Conservation (phyloP, 208 protist species). For the Wallacemonas sp. region DNA sequence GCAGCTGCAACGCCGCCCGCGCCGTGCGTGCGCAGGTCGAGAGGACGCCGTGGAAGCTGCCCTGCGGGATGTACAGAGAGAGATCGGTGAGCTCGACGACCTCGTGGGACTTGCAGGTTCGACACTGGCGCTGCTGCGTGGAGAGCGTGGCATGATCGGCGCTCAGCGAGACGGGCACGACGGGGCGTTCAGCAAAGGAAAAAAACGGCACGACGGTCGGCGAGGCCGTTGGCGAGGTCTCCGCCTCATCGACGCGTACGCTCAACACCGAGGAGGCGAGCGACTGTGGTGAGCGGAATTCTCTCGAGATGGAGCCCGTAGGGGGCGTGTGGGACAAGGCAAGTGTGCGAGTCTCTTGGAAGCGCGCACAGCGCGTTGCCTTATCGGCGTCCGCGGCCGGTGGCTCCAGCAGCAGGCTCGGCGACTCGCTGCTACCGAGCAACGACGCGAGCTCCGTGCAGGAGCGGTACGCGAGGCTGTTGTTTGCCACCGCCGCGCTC, state of each 20-base stretch:
- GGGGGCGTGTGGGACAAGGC: neutral
- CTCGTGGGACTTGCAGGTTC: neutral
- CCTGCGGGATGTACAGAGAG: constrained; percentile 23
- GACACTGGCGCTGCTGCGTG: neutral
- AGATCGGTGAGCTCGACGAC: constrained; percentile 21
- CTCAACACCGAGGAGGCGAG: neutral
- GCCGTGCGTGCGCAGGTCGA: constrained; percentile 7
- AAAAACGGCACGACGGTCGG: neutral
- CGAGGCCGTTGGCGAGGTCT: too few species aligned
- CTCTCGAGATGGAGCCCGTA: neutral
- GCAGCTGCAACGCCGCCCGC: constrained; percentile 21
- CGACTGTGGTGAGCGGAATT: neutral
- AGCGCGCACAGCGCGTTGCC: too few species aligned
- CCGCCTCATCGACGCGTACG: too few species aligned
- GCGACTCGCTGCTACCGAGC: too few species aligned
- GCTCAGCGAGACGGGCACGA: constrained; percentile 1
- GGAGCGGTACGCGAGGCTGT: neutral
- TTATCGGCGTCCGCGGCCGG: too few species aligned
- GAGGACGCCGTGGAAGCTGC: constrained; percentile 25
- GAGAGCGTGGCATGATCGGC: constrained; percentile 9
- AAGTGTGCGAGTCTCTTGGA: too few species aligned
- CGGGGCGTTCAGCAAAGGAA: neutral
- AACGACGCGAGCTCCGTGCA: neutral
- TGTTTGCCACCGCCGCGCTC: neutral
- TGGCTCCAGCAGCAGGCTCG: too few species aligned